These are phyloP conservation scores for Dissophora ornata DNA, from an alignment of 192 early-diverging fungal genomes.

Conservation along the genomic window DNA sequence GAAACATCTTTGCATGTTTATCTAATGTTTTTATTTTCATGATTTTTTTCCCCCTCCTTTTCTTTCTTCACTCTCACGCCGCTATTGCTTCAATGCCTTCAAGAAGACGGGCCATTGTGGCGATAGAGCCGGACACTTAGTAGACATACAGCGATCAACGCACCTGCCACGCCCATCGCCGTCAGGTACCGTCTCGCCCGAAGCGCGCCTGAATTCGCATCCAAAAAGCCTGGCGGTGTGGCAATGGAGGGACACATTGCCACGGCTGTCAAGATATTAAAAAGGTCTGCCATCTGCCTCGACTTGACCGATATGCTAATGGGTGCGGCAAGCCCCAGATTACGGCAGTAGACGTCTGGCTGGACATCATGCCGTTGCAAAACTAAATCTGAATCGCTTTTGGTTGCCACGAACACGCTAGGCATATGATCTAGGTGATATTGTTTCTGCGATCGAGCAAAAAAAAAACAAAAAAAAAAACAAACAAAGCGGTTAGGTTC, in stretches of 20 bases:
- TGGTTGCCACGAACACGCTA: constrained; percentile 93
- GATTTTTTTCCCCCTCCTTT: too few relatives aligned
- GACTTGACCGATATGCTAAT: constrained; percentile 91
- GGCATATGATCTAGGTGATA: constrained; percentile 89
- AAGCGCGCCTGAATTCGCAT: constrained; percentile 36
- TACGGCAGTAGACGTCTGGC: constrained; percentile 94
- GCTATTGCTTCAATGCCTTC: background rate
- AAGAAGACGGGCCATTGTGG: constrained; percentile 27
- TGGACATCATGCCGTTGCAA: constrained; percentile 84
- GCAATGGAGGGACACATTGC: constrained; percentile 80
- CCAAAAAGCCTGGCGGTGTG: constrained; percentile 50
- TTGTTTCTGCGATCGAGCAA: constrained; percentile 67
- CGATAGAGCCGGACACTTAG: constrained; percentile 51
- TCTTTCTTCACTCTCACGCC: too few relatives aligned
- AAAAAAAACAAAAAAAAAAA: constrained; percentile 14
- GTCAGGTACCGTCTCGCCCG: constrained; percentile 51
- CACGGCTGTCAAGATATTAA: constrained; percentile 84
- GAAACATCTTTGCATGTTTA: too few relatives aligned
- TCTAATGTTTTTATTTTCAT: too few relatives aligned
- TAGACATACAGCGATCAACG: constrained; percentile 49
- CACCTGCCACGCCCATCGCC: constrained; percentile 52
- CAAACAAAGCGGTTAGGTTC: constrained; percentile 10
- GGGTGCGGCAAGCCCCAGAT: constrained; percentile 87
- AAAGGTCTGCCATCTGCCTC: constrained; percentile 87
- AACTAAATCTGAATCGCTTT: constrained; percentile 92